These are phyloP conservation scores for Gastrolobium bilobum DNA, from an alignment of 306 rosid species.

Conservation along the genomic window DNA sequence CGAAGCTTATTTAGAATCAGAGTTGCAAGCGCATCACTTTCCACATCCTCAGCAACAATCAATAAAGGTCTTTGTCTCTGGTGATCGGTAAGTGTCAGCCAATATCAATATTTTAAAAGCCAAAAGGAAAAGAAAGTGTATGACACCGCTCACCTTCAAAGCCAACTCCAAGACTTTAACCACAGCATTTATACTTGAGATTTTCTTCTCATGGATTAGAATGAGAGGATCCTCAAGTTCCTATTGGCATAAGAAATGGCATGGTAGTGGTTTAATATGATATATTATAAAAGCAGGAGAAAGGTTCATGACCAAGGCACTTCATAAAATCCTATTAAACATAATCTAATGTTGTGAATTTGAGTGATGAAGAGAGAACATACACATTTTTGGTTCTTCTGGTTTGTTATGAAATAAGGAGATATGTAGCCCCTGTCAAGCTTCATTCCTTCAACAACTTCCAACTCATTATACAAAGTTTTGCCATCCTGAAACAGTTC, in stretches of 20 bases:
- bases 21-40: constrained; percentile 91
- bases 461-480: constrained; percentile 89
- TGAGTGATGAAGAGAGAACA: constrained; percentile 47
- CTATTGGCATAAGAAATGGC: constrained; percentile 52
- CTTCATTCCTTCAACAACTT: constrained; percentile 99
- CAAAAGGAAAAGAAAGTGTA: constrained; percentile 18
- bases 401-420: constrained; percentile 91
- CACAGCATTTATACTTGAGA: constrained; percentile 76
- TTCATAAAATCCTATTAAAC: not conserved
- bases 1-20: constrained; percentile 93
- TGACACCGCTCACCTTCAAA: constrained; percentile 65
- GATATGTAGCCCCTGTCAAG: constrained; percentile 97
- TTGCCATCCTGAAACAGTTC: constrained; percentile 86
- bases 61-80: constrained; percentile 91
- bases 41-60: constrained; percentile 91
- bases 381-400: constrained; percentile 97
- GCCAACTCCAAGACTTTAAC: constrained; percentile 93
- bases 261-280: not conserved
- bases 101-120: constrained; percentile 25
- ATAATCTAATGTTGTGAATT: not conserved
- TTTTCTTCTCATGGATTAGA: constrained; percentile 95
- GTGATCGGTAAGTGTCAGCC: constrained; percentile 35
- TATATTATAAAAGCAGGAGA: not conserved
- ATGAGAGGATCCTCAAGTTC: constrained; percentile 95
- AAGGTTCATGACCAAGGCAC: not conserved